phyloP scores from a whole-genome alignment of 192 early-diverging fungal species.

The Dimargaris verticillata region DNA sequence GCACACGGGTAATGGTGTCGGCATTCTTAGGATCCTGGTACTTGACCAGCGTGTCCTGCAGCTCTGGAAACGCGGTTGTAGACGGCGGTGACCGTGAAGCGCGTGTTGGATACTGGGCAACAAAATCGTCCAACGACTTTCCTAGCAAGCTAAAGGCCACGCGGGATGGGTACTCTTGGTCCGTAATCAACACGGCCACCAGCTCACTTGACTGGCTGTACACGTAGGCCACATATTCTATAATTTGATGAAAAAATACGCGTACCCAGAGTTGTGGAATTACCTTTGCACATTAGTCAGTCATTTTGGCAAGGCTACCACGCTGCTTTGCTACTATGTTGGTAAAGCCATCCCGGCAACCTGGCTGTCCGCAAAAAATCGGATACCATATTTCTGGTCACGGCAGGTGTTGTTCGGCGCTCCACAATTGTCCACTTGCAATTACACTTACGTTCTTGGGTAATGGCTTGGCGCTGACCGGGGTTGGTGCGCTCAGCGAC shows the following conservation, averaged over 20 bases:
- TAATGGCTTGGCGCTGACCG: slow-evolving; percentile 65
- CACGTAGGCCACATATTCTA: slow-evolving; percentile 69
- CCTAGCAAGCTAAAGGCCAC: slow-evolving; percentile 73
- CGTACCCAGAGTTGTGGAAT: neutral
- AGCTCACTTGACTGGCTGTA: slow-evolving; percentile 57
- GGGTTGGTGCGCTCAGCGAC: slow-evolving; percentile 68
- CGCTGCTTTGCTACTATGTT: neutral
- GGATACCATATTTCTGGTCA: neutral
- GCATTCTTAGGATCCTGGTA: slow-evolving; percentile 86
- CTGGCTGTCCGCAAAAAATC: no score
- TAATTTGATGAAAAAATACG: slow-evolving; percentile 7
- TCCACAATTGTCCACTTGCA: neutral
- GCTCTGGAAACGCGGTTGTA: slow-evolving; percentile 54
- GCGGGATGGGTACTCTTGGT: slow-evolving; percentile 77
- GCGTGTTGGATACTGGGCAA: slow-evolving; percentile 35
- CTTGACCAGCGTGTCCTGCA: slow-evolving; percentile 51
- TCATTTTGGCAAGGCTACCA: neutral
- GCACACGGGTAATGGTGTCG: slow-evolving; percentile 85
- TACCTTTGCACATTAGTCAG: neutral
- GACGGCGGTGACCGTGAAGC: slow-evolving; percentile 13
- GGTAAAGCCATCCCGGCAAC: neutral
- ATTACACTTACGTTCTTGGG: slow-evolving; percentile 45
- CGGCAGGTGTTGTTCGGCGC: neutral
- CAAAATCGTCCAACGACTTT: slow-evolving; percentile 80
- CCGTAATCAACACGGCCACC: slow-evolving; percentile 58